Evolutionary conservation across 345 rosid genomes (phyloP).

Genomic region (Schrenkiella parvula): DNA sequence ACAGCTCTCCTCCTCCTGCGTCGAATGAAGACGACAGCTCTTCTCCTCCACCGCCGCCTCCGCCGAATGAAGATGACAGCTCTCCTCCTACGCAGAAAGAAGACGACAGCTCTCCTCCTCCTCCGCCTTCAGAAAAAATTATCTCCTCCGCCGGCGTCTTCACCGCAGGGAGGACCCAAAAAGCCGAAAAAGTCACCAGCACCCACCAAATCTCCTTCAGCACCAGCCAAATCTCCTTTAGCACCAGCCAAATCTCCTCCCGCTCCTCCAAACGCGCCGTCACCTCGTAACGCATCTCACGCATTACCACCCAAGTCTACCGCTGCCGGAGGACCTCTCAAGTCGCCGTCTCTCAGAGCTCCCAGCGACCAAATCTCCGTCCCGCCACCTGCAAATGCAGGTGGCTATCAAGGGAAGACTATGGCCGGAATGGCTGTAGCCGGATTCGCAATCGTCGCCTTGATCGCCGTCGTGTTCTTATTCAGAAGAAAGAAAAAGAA

Average conservation of each 20-base stretch:
- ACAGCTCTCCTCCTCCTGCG: constrained; percentile 19
- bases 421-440: constrained; percentile 43
- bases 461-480: constrained; percentile 43
- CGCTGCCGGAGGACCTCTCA: constrained; percentile 22
- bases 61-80: background rate
- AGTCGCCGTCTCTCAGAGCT: constrained; percentile 3
- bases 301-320: constrained; percentile 24
- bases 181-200: background rate
- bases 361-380: constrained; percentile 11
- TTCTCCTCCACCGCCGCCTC: constrained; percentile 11
- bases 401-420: constrained; percentile 15
- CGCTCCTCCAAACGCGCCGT: background rate
- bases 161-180: constrained; percentile 13
- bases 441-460: constrained; percentile 46
- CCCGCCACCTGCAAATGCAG: background rate
- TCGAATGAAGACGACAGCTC: background rate
- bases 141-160: constrained; percentile 22
- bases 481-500: constrained; percentile 47
- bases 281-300: constrained; percentile 10
- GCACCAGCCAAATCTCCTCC: constrained; percentile 21
- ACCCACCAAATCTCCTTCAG: constrained; percentile 18
- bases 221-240: constrained; percentile 29
- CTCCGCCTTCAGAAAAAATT: background rate
- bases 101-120: constrained; percentile 10
- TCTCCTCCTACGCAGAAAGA: constrained; percentile 16